Percentiles rank a stretch among this genome's conserved stretches.
Conservation (phyloP, 495 filamentous ascomycete genomes). For the Lindgomyces ingoldianus region DNA sequence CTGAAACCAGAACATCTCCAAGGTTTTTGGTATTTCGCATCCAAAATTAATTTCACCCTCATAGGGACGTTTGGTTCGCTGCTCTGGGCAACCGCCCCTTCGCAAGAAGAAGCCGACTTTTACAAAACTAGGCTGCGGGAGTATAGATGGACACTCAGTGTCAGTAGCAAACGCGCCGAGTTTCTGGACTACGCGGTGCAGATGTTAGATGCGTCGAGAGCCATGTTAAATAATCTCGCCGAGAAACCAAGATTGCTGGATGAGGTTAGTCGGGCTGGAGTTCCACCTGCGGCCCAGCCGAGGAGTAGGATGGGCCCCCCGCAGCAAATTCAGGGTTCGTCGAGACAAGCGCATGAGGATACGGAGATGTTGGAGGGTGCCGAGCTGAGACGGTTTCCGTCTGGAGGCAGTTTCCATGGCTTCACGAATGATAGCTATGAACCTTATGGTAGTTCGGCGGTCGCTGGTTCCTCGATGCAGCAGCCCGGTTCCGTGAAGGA, state of each 20-base stretch:
- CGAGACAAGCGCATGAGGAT: conserved; percentile 10
- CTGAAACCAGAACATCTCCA: conserved; percentile 45
- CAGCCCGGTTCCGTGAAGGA: conserved; percentile 18
- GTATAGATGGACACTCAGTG: conserved; percentile 90
- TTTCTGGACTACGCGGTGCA: conserved; percentile 76
- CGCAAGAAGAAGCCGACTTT: conserved; percentile 91
- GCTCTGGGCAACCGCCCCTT: conserved; percentile 82
- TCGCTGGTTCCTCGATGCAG: too few species aligned
- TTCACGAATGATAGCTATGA: conserved; percentile 25
- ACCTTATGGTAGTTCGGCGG: conserved; percentile 14
- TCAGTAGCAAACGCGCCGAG: conserved; percentile 76
- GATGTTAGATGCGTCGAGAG: conserved; percentile 59
- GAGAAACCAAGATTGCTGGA: conserved; percentile 42
- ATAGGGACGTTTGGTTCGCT: conserved; percentile 80
- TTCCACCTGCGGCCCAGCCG: conserved; percentile 26
- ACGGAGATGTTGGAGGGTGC: conserved; percentile 20
- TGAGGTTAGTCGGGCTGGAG: conserved; percentile 38
- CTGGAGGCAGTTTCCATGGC: conserved; percentile 26
- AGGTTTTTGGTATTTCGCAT: conserved; percentile 67
- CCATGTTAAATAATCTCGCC: conserved; percentile 44
- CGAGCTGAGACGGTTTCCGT: conserved; percentile 10
- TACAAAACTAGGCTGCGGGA: conserved; percentile 82
- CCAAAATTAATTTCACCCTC: conserved; percentile 76
- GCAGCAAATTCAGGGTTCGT: not conserved
- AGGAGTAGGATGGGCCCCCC: not conserved